Conservation (phyloP, 257 asterid genomes). For the Echites panduratus region DNA sequence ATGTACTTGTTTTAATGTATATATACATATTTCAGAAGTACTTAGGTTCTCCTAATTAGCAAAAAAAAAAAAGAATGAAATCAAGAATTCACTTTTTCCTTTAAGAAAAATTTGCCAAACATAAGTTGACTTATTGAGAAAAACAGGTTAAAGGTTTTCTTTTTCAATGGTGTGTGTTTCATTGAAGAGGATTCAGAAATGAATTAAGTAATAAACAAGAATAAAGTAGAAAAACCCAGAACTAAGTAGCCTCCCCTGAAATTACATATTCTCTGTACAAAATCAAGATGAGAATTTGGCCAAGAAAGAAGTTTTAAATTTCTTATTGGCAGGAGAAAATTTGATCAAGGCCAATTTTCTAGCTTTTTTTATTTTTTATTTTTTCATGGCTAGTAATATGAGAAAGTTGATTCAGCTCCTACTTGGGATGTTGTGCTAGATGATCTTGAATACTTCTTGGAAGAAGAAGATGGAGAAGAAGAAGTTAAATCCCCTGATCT, state of each 20-base stretch:
- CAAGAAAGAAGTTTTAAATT: slow-evolving; percentile 7
- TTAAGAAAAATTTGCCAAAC: background rate
- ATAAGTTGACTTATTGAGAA: background rate
- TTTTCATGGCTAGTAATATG: slow-evolving; percentile 36
- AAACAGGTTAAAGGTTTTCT: too few relatives aligned
- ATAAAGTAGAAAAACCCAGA: background rate
- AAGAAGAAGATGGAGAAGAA: slow-evolving; percentile 14
- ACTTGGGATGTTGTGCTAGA: slow-evolving; percentile 55
- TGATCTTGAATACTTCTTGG: slow-evolving; percentile 51
- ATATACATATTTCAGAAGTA: slow-evolving; percentile 12
- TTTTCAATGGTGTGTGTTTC: too few relatives aligned
- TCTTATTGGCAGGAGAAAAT: slow-evolving; percentile 17
- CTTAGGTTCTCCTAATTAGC: slow-evolving; percentile 6
- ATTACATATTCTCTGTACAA: slow-evolving; percentile 36
- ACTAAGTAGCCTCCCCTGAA: slow-evolving; percentile 20
- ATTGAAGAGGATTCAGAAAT: too few relatives aligned
- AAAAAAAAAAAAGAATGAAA: too few relatives aligned
- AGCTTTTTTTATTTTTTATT: too few relatives aligned
- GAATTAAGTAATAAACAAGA: too few relatives aligned
- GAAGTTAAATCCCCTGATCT: slow-evolving; percentile 40
- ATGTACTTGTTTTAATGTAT: slow-evolving; percentile 10
- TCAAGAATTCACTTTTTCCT: background rate
- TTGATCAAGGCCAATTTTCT: slow-evolving; percentile 8
- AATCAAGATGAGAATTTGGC: slow-evolving; percentile 16
- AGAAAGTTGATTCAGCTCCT: slow-evolving; percentile 42